Evolutionary conservation across 2,329 filamentous ascomycete species (phyloP), one percentile per base, ranked within the genome.

Genomic region (Pleurostoma richardsiae): DNA sequence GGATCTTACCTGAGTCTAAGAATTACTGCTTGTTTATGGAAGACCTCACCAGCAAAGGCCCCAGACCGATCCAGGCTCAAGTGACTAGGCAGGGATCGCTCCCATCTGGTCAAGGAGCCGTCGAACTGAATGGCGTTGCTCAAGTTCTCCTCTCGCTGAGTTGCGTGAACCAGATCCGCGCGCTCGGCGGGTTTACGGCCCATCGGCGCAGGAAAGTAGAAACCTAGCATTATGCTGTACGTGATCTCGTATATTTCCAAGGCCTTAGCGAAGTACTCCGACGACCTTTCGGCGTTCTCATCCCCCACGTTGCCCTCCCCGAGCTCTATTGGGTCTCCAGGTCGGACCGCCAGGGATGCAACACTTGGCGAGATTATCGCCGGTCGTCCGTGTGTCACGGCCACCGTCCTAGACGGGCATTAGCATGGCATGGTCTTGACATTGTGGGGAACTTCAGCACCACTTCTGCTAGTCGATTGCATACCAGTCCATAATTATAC

Each of bases 191-290:
- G 19, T 19, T 19, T 19, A 19, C 19, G 19, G 19, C 19, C 19
- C 19, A 19, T 19, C 19, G 19, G 19, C 19, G 19, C 19, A 19
- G 46, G 28, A 28, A 6, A 38, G 31, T 48, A 40, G 28, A 42
- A 43, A n/a, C 46, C 49, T 36, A 52, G 27, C 29, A 44, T 41
- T 8, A 48, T 49, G n/a, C 45, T 48, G 31, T 47, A 46, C 8
- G 39, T 41, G 41, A 2, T 80, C 80, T 63, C 65, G 79, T 8
- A 74, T 28, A 46, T 27, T 4, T 46, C 44, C 38, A 46, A 28
- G 4, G 29, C 31, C 39, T 41, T 41, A 6, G 10, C 26, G 27
- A 46, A 33, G 27, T 29, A 41, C 7, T 11, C 19, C 19, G 19
- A 19, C 19, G 19, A 19, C 19, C 19, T 19, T 19, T 19, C 19